Conservation (phyloP, 108 stramenopile genomes). For the Fistulifera pelliculosa region DNA sequence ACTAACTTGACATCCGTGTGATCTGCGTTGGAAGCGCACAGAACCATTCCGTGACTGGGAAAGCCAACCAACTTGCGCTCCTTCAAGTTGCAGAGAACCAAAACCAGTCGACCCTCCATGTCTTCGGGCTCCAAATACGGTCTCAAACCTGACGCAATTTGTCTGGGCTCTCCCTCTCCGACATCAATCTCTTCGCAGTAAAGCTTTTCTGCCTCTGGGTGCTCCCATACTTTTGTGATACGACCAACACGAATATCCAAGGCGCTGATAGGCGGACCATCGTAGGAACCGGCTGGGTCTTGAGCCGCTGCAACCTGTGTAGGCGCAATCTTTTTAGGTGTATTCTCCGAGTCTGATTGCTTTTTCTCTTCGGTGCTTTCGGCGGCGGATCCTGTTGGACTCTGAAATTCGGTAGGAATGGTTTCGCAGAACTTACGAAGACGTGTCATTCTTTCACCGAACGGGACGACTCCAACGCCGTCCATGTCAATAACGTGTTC, state of each 20-base stretch:
- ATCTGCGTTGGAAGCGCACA: constrained; percentile 90
- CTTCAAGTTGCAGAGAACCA: constrained; percentile 98
- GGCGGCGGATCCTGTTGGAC: constrained; percentile 12
- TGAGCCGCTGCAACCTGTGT: constrained; percentile 11
- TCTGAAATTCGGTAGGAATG: constrained; percentile 70
- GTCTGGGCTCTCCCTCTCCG: constrained; percentile 88
- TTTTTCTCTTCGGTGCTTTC: constrained; percentile 11
- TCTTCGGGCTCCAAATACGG: constrained; percentile 78
- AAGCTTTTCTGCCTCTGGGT: constrained; percentile 93
- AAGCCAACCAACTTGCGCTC: constrained; percentile 92
- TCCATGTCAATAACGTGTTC: constrained; percentile 51
- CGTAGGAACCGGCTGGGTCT: constrained; percentile 67
- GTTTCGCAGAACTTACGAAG: constrained; percentile 62
- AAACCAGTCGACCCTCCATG: constrained; percentile 78
- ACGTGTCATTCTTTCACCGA: constrained; percentile 52
- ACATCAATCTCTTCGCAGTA: constrained; percentile 98
- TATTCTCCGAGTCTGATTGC: constrained; percentile 5
- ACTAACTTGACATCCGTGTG: constrained; percentile 86
- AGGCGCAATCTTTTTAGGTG: constrained; percentile 9
- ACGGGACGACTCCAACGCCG: constrained; percentile 41
- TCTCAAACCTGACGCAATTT: constrained; percentile 89
- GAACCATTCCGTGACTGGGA: constrained; percentile 93
- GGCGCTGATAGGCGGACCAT: constrained; percentile 79
- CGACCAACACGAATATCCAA: constrained; percentile 89
- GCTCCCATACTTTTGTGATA: constrained; percentile 90